Evolutionary conservation across 306 rosid genomes (phyloP).

Genomic region (Vicia faba): DNA sequence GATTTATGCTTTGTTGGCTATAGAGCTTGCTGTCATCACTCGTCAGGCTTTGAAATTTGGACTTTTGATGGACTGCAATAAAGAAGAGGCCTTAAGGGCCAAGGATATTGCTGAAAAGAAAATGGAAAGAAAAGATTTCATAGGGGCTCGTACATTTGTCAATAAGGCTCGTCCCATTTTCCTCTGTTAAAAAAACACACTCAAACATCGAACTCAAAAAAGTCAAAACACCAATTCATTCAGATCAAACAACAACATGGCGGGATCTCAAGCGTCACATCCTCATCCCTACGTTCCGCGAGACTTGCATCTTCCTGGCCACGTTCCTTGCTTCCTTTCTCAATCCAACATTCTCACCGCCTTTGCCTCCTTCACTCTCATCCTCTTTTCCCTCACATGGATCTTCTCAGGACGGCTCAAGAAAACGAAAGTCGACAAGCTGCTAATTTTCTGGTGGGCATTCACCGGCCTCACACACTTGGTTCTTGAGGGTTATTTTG

Average conservation of each 20-base stretch:
- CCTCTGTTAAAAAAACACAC: too few species aligned
- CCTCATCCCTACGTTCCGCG: conserved; percentile 72
- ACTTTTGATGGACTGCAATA: conserved; percentile 77
- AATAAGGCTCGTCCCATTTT: conserved; percentile 73
- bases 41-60: conserved; percentile 38
- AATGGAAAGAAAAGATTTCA: conserved; percentile 81
- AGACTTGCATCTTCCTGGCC: conserved; percentile 62
- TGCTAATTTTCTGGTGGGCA: conserved; percentile 96
- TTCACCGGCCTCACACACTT: conserved; percentile 90
- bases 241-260: conserved; percentile 35
- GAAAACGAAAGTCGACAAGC: conserved; percentile 62
- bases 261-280: conserved; percentile 38
- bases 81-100: conserved; percentile 94
- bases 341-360: conserved; percentile 52
- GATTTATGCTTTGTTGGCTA: conserved; percentile 31
- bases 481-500: conserved; percentile 83
- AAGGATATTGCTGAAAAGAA: conserved; percentile 75
- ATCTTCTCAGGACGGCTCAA: conserved; percentile 67
- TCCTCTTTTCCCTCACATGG: conserved; percentile 55
- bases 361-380: conserved; percentile 46
- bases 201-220: too few species aligned
- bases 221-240: background rate
- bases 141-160: conserved; percentile 68
- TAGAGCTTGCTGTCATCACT: conserved; percentile 36
- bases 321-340: conserved; percentile 59